Percentiles rank a stretch among this genome's conserved stretches.
Evolutionary conservation across 495 filamentous ascomycete genomes (phyloP).

Genomic region (Immersiella caudata): DNA sequence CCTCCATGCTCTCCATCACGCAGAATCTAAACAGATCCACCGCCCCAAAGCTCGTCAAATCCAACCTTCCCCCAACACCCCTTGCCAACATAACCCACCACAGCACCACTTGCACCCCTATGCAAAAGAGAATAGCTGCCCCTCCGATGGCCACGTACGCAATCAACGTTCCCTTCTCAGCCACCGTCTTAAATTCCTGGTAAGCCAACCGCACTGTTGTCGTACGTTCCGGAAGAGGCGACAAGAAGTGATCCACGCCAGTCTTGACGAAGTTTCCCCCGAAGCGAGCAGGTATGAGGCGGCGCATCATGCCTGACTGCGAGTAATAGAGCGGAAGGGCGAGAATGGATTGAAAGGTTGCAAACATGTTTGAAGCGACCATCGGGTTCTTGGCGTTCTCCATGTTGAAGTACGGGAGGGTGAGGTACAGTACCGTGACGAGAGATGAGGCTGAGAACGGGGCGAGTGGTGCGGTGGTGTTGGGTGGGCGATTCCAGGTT

Average conservation of each 20-base stretch:
- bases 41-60: conserved; percentile 10
- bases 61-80: not conserved
- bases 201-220: not conserved
- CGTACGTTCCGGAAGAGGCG: not conserved
- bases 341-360: conserved; percentile 3
- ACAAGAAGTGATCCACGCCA: not conserved
- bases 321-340: conserved; percentile 14
- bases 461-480: not conserved
- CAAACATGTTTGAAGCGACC: not conserved
- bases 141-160: conserved; percentile 7
- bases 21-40: not conserved
- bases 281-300: conserved; percentile 1
- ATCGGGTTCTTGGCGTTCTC: conserved; percentile 9
- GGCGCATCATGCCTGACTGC: conserved; percentile 9
- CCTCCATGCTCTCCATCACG: conserved; percentile 9
- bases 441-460: not conserved
- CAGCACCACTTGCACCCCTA: not conserved
- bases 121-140: not conserved
- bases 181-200: conserved; percentile 9
- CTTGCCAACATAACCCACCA: not conserved
- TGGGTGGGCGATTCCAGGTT: not conserved
- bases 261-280: not conserved
- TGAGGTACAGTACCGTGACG: conserved; percentile 4
- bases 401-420: not conserved
- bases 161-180: not conserved